Evolutionary conservation across 2,329 filamentous ascomycete genomes (phyloP).

Genomic region (Phoma herbarum): DNA sequence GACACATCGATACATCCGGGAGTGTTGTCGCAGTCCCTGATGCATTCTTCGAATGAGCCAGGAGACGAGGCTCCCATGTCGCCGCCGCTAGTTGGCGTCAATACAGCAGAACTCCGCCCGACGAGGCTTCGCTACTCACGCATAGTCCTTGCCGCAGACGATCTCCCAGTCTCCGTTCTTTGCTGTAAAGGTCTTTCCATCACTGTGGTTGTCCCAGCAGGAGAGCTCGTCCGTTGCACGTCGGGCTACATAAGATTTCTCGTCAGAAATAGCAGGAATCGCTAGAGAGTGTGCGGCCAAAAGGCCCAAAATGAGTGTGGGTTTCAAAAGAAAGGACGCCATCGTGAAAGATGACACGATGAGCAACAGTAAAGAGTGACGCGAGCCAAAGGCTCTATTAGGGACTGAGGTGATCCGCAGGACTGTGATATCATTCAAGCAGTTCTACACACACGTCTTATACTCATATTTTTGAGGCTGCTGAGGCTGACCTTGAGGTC

Average conservation of each 20-base stretch:
- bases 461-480: constrained; percentile 1
- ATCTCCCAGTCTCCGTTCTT: constrained; percentile 19
- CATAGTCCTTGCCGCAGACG: constrained; percentile 19
- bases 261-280: constrained; percentile 8
- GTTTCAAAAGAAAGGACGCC: constrained; percentile 20
- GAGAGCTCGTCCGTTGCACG: constrained; percentile 17
- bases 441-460: constrained; percentile 3
- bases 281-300: constrained; percentile 14
- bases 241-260: constrained; percentile 15
- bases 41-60: constrained; percentile 19
- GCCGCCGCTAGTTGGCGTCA: constrained; percentile 6
- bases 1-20: constrained; percentile 14
- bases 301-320: constrained; percentile 20
- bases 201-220: constrained; percentile 19
- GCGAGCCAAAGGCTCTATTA: constrained; percentile 15
- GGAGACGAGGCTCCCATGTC: constrained; percentile 12
- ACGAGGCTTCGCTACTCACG: constrained; percentile 1
- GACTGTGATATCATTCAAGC: not conserved
- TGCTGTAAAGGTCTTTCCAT: constrained; percentile 11
- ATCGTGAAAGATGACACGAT: constrained; percentile 11
- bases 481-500: not conserved
- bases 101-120: not conserved
- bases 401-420: not conserved
- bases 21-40: constrained; percentile 14
- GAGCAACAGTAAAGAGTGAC: constrained; percentile 15